Conservation (phyloP, 805 yeast species). For the Candida easanensis region DNA sequence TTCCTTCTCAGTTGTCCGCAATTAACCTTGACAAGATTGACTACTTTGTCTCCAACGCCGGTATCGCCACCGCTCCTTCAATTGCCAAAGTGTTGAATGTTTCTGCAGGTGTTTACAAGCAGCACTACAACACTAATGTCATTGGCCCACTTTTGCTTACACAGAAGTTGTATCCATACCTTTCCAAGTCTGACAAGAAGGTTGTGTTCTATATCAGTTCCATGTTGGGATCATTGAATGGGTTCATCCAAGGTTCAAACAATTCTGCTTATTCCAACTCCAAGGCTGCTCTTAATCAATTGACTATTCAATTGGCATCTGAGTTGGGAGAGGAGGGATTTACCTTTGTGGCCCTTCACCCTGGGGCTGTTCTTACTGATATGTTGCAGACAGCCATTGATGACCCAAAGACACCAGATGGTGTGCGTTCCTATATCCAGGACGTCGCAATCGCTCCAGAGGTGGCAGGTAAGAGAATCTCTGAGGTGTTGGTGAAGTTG, state of each 20-base stretch:
- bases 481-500: no score
- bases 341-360: conserved; percentile 34
- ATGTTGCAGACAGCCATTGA: no score
- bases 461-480: no score
- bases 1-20: conserved; percentile 9
- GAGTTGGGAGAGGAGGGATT: conserved; percentile 30
- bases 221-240: conserved; percentile 25
- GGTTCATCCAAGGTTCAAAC: conserved; percentile 10
- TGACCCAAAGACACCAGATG: no score
- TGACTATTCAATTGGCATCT: conserved; percentile 25
- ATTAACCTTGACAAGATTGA: conserved; percentile 15
- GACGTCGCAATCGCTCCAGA: no score
- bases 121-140: conserved; percentile 6
- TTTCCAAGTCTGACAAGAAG: conserved; percentile 20
- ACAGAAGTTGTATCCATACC: conserved; percentile 14
- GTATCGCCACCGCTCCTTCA: neutral
- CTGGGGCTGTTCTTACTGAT: conserved; percentile 40
- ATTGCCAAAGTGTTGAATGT: neutral
- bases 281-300: conserved; percentile 37
- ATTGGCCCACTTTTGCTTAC: conserved; percentile 12
- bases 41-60: conserved; percentile 18
- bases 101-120: conserved; percentile 1
- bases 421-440: no score
- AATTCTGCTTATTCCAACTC: conserved; percentile 35
- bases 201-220: conserved; percentile 30